These are phyloP conservation scores for Syncephalastrum sp. DNA, from an alignment of 371 early-diverging fungal species.

Conservation along the genomic window DNA sequence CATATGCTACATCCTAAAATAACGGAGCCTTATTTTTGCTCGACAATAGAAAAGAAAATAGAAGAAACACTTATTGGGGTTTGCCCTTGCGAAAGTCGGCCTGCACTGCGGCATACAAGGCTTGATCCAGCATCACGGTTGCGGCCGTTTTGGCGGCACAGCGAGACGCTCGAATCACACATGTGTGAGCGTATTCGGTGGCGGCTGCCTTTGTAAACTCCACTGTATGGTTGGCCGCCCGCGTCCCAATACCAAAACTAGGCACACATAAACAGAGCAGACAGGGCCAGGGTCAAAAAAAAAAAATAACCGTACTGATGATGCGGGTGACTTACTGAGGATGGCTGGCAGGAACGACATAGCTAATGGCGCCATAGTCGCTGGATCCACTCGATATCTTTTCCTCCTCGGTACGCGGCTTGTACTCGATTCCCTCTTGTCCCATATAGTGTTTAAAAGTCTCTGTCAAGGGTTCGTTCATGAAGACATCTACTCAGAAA, in stretches of 20 bases:
- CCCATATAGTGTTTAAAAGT: slow-evolving; percentile 57
- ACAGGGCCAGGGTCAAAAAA: no score
- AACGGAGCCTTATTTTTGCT: no score
- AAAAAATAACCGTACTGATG: no score
- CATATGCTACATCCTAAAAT: no score
- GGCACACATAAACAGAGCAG: not conserved
- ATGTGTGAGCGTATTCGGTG: slow-evolving; percentile 57
- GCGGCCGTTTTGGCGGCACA: slow-evolving; percentile 34
- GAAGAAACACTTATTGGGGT: not conserved
- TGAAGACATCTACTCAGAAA: slow-evolving; percentile 36
- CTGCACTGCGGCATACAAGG: slow-evolving; percentile 23
- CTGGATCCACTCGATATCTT: slow-evolving; percentile 50
- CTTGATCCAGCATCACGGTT: slow-evolving; percentile 22
- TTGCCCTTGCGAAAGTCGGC: slow-evolving; percentile 28
- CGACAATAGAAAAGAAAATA: not conserved
- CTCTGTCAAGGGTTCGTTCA: slow-evolving; percentile 56
- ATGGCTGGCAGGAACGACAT: slow-evolving; percentile 41
- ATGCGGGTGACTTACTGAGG: slow-evolving; percentile 18
- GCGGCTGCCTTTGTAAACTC: slow-evolving; percentile 61
- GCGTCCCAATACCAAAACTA: slow-evolving; percentile 26
- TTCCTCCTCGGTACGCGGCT: slow-evolving; percentile 38
- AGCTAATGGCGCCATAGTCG: slow-evolving; percentile 74
- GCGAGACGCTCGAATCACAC: slow-evolving; percentile 48
- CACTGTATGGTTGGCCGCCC: slow-evolving; percentile 54
- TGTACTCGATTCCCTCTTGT: slow-evolving; percentile 36